Base-by-base conservation (phyloP, 306 rosid genomes). In the Astragalus membranaceus region DNA sequence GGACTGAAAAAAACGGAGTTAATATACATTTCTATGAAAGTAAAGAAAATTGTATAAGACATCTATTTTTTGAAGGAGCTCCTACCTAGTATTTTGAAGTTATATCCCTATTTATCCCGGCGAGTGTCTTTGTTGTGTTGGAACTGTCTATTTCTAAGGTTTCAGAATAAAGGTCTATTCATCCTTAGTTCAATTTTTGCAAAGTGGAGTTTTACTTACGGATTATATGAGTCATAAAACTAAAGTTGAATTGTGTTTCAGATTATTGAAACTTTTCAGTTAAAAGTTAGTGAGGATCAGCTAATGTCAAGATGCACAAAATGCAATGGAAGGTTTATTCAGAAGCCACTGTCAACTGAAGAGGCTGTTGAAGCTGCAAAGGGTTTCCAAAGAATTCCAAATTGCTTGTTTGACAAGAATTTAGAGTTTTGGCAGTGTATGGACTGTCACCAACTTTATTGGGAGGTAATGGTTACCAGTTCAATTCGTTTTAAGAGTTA, bases 261-360 rank as follows among this genome's bases (percentile, higher is more conserved):
- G 98, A 89, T 93, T 46, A 90, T 93, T 75, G 87, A 93, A 81
- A 81, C 87, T 63, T 93, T 90, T 78, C 75, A 88, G 36, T 80
- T 93, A 72, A 84, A 79, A 55, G 83, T 93, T 80, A 82, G 82
- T 41, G 97, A 88, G 88, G 82, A 83, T 78, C 88, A 82, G 81
- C 82, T 90, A 10, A 78, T 78, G 98, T 86, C 98, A 76, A 88
- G 97, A 75, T 93, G 97, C 80, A 82, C 97, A 64, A 93, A 91
- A 85, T 93, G 97, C 85, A 93, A 93, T 67, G 98, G 98, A 42
- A 81, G 80, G 53, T 93, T 93, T 81, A 90, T 90, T 79, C 97
- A 93, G 80, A 93, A 85, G 76, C 92, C 96, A 58, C 80, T 90
- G 64, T 20, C 88, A 13, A 87, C 90, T 15, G 97, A 88, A 83